These are phyloP conservation scores for Emergomyces africanus DNA, from an alignment of 2,329 filamentous ascomycete species.

Conservation along the genomic window DNA sequence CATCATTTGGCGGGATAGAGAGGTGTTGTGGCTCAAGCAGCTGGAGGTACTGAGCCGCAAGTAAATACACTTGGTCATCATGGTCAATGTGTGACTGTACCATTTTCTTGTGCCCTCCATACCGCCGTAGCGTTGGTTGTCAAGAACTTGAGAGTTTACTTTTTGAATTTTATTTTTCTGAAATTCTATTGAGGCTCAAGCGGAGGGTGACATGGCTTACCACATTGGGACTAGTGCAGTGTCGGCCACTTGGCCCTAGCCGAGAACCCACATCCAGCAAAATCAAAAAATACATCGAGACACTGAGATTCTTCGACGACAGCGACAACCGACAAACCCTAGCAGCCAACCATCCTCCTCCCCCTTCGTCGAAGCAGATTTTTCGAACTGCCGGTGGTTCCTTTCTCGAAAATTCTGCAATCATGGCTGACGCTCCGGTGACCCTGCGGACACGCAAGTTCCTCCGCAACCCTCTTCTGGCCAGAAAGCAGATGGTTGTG, in stretches of 20 bases:
- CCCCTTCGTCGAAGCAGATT: constrained; percentile 19
- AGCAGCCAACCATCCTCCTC: constrained; percentile 10
- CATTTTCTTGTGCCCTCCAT: neutral
- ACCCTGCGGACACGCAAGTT: constrained; percentile 98
- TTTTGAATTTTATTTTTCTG: neutral
- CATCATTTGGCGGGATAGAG: constrained; percentile 47
- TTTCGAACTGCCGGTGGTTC: constrained; percentile 13
- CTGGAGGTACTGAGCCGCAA: constrained; percentile 65
- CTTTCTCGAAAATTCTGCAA: constrained; percentile 39
- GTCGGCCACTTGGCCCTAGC: constrained; percentile 20
- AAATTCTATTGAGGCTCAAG: constrained; percentile 1
- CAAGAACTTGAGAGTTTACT: too few relatives aligned
- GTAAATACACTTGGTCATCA: constrained; percentile 22
- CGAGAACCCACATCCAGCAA: constrained; percentile 31
- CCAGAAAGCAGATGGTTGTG: constrained; percentile 99
- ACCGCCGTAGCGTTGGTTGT: neutral
- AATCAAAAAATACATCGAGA: constrained; percentile 25
- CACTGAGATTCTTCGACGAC: constrained; percentile 12
- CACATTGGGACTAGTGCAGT: constrained; percentile 17
- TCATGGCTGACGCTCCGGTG: constrained; percentile 73
- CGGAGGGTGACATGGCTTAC: constrained; percentile 6
- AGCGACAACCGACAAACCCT: constrained; percentile 20
- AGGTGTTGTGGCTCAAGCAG: constrained; percentile 50
- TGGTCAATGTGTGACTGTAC: constrained; percentile 7
- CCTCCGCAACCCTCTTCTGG: constrained; percentile 98